phyloP scores from a whole-genome alignment of 192 early-diverging fungal species.

The Chytriomyces sp. region DNA sequence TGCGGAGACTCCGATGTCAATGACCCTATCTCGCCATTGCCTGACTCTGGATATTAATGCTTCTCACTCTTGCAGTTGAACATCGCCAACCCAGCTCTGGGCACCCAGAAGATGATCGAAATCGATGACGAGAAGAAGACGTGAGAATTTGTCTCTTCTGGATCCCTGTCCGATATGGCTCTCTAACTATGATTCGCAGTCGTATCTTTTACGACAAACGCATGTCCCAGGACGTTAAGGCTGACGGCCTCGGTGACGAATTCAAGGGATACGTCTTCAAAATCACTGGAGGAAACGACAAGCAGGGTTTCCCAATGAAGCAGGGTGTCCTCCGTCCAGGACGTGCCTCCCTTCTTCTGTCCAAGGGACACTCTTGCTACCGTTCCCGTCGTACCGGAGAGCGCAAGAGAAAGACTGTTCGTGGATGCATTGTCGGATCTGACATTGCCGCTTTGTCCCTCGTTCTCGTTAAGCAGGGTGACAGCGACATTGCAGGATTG shows the following conservation, averaged over 20 bases:
- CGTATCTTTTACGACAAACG: slow-evolving; percentile 99
- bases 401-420: slow-evolving; percentile 99
- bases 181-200: slow-evolving; percentile 40
- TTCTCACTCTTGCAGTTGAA: slow-evolving; percentile 73
- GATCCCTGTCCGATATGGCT: background rate
- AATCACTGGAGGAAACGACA: slow-evolving; percentile 99
- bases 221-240: slow-evolving; percentile 94
- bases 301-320: slow-evolving; percentile 98
- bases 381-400: slow-evolving; percentile 95
- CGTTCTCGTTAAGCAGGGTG: slow-evolving; percentile 96
- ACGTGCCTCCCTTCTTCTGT: slow-evolving; percentile 67
- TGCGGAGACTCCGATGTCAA: too few species aligned
- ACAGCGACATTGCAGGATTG: slow-evolving; percentile 90
- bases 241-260: slow-evolving; percentile 96
- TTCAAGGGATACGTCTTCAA: slow-evolving; percentile 99
- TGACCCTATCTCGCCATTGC: too few species aligned
- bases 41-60: too few species aligned
- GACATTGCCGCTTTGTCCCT: slow-evolving; percentile 95
- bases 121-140: slow-evolving; percentile 95
- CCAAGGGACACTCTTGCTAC: slow-evolving; percentile 98
- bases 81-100: slow-evolving; percentile 97
- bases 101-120: slow-evolving; percentile 96
- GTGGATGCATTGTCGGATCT: slow-evolving; percentile 95
- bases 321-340: slow-evolving; percentile 85
- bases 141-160: slow-evolving; percentile 49